Base-by-base conservation (phyloP, 2,329 filamentous ascomycete genomes). In the Chrysosporium queenslandicum region DNA sequence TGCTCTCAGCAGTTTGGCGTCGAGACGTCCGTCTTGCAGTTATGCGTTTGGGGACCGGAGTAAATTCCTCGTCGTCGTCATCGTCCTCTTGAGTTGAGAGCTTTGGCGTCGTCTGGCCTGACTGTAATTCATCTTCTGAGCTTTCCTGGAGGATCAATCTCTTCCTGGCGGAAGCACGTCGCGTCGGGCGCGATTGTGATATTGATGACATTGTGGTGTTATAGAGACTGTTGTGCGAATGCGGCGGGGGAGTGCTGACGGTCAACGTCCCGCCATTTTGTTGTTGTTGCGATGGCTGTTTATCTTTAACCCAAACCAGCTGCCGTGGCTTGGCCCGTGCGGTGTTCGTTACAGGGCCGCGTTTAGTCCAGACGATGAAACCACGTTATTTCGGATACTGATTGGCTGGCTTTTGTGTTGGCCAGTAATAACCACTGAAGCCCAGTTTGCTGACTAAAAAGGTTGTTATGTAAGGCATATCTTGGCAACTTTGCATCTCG, bases 11-110 rank as follows among this genome's bases (percentile, higher is more conserved):
- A 7, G 76, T 74, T 62, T 75, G 77, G 53, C 76, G 71, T 57
- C 78, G 72, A n/a, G 78, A 74, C 50, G 78, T 74, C 55, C 82
- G 78, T 58, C 77, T 74, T 29, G 77, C 71, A 54, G 75, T 79
- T 43, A 72, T 75, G 54, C 77, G 77, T 52, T 78, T 74, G 1
- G 84, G 78, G 45, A 84, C 85, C 2, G 88, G 88, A 41, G 85
- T 85, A 62, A 89, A 92, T 46, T 94, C 87, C 46, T 90, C 85
- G 58, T 86, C 85, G 46, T 85, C 79, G 25, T 84, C 75, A 25
- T 75, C 77, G 14, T 79, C 75, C 30, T 80, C 73, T 55, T 63
- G 63, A 47, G 65, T 61, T 36, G 68, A 67, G 20, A 63, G 74
- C 20, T 66, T 70, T 36, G 69, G 68, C 45, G 71, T 71, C 37